Base-by-base conservation (phyloP, 1,284 basidiomycete genomes). In the Apiotrichum gracile region DNA sequence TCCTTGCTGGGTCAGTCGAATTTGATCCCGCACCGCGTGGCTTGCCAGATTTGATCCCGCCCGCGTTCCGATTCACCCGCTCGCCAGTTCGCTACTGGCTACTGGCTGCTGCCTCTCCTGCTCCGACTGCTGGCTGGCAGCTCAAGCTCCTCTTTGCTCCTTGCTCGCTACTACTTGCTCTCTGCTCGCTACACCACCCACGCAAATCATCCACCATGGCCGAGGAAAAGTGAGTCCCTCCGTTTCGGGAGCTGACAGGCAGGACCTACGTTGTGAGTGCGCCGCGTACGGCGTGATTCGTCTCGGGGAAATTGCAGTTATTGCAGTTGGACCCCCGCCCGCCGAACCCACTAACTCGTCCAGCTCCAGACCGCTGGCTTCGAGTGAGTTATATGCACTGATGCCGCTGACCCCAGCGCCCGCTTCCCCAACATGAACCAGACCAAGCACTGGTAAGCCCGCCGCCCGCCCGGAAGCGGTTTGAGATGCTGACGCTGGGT, bases 351-450 rank as follows among this genome's bases (percentile, higher is more conserved):
- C 14, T 35, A 48, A 49, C 5, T 24, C 24, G 8, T 17, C 31
- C 22, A 75, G 74, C 72, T 77, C 58, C 72, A 75, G 59, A 77
- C 76, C 53, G 74, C 74, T 55, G 76, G 74, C 53, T 77, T 76
- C 68, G 76, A 77, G 73, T 75, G 57, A 66, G 73, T 68, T 27
- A n/a, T 26, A 4, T 62, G 33, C 22, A 24, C 31, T 5, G n/a
- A 2, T 24, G 16, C 22, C 22, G 25, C 54, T 55, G 34, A 55
- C 49, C 13, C 14, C 50, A 74, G 72, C 86, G 90, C 89, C 69
- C 88, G 91, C 63, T 96, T 96, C 82, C 93, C 92, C 55, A 94
- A 97, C 78, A 83, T 84, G 66, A 97, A 97, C 81, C 91, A 94
- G 79, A 92, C 89, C 51, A 85, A 85, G 75, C 90, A 94, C 79